Percentiles rank a stretch among this genome's conserved stretches.
These are phyloP conservation scores for Lasiosphaeria ovina DNA, from an alignment of 495 filamentous ascomycete genomes.

Conservation along the genomic window DNA sequence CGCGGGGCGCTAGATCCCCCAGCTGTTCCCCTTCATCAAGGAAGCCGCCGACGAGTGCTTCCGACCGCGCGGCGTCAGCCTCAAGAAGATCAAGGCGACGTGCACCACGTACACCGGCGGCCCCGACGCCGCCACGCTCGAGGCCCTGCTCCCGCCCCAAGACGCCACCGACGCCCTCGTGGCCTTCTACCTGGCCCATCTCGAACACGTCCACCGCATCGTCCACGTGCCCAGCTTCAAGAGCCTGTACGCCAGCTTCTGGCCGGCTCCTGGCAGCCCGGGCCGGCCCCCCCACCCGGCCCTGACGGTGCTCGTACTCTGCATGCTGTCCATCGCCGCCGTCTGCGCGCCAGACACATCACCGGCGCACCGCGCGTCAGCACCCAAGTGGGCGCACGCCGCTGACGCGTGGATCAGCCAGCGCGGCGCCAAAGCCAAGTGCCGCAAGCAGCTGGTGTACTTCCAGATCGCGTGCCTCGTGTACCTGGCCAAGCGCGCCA, in stretches of 20 bases:
- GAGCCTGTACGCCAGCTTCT: slow-evolving; percentile 38
- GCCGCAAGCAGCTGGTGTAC: slow-evolving; percentile 32
- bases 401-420: slow-evolving; percentile 31
- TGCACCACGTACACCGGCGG: slow-evolving; percentile 8
- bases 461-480: slow-evolving; percentile 34
- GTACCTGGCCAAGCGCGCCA: slow-evolving; percentile 35
- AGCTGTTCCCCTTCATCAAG: slow-evolving; percentile 33
- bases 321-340: slow-evolving; percentile 46
- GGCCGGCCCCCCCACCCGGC: slow-evolving; percentile 19
- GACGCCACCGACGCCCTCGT: slow-evolving; percentile 47
- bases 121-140: not conserved
- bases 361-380: slow-evolving; percentile 63
- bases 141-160: slow-evolving; percentile 42
- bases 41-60: slow-evolving; percentile 37
- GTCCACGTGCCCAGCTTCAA: slow-evolving; percentile 52
- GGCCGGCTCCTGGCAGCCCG: slow-evolving; percentile 19
- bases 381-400: slow-evolving; percentile 32
- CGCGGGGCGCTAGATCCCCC: slow-evolving; percentile 11
- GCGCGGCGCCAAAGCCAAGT: slow-evolving; percentile 27
- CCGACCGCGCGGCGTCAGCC: slow-evolving; percentile 31
- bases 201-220: slow-evolving; percentile 49
- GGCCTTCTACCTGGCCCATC: slow-evolving; percentile 42
- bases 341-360: slow-evolving; percentile 68
- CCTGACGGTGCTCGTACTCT: slow-evolving; percentile 32
- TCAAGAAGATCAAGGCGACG: slow-evolving; percentile 25